A percentile compares a stretch with the other conserved stretches of the same genome.
phyloP scores from a whole-genome alignment of 2,329 filamentous ascomycete species.

The Leptosphaerulina australis region DNA sequence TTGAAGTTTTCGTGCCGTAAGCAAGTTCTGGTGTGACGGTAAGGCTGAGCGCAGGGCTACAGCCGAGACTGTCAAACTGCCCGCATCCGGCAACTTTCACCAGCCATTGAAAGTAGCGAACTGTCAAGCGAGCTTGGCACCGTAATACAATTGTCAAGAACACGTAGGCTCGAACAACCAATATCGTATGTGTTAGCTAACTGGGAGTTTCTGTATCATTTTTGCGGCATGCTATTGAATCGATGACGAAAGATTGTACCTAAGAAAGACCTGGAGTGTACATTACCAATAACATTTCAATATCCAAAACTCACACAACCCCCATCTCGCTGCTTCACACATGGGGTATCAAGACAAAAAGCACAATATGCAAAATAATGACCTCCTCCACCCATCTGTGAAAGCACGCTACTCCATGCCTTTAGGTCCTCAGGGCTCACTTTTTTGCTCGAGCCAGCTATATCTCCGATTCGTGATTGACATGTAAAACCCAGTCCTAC shows the following conservation, averaged over 20 bases:
- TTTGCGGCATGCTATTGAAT: too few species aligned
- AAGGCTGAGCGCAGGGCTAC: conserved; percentile 1
- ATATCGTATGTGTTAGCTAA: too few species aligned
- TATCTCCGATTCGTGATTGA: neutral
- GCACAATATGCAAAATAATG: conserved; percentile 7
- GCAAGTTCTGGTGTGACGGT: too few species aligned
- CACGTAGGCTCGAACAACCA: neutral
- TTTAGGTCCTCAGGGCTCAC: neutral
- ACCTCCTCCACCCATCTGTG: neutral
- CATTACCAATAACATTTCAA: conserved; percentile 9
- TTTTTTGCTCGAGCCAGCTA: neutral
- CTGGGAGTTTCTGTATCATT: too few species aligned
- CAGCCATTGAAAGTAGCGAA: neutral
- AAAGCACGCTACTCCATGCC: neutral
- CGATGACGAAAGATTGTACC: too few species aligned
- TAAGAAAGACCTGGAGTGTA: neutral
- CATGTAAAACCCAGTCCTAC: neutral
- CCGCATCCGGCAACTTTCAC: neutral
- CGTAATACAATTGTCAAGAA: neutral
- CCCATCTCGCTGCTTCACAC: conserved; percentile 11
- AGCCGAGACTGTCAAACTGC: neutral
- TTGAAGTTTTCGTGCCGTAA: too few species aligned
- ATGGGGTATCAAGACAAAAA: conserved; percentile 19
- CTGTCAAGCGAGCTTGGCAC: conserved; percentile 14
- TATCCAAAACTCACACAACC: conserved; percentile 7